Base-by-base conservation (phyloP, 2,329 filamentous ascomycete species). In the Elsinoe australis region DNA sequence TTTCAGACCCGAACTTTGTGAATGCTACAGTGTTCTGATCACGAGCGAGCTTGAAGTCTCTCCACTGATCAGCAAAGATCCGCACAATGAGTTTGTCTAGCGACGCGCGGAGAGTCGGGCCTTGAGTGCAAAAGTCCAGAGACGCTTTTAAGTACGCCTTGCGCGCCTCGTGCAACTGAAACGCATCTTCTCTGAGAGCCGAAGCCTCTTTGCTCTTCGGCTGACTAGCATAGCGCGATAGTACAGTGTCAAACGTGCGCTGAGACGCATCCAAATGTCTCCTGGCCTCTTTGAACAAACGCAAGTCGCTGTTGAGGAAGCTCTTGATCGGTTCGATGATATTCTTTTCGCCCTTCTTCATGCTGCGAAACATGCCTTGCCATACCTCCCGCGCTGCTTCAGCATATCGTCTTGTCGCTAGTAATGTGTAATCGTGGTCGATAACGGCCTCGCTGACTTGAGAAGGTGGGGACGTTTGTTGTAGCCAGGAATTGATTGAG, bases 131-230 rank as follows among this genome's bases (percentile, higher is more conserved):
- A 63, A 89, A 96, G 65, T 98, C 92, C 78, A 98, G 82, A 10
- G 87, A 89, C 1, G 89, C 85, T 62, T 88, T 90, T 34, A 96
- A 73, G 63, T 98, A 98, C 24, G 82, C 79, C 61, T 92, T 94
- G 51, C 90, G 80, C 18, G 87, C 85, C 70, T 96, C 92, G 62
- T 95, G 92, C 29, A 96, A 79, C 62, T 92, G 83, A 60, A 98
- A 98, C 0, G 92, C 92, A 66, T 98, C 92, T 65, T 98, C 92
- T 52, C 92, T 78, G 49, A 98, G 72, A 1, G 88, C 79, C 0
- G 88, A 95, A 0, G 90, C 79, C 65, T 98, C 92, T 67, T 96
- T 98, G 4, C 87, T 83, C 71, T 95, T 96, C 55, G 82, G 85
- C 66, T 95, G 88, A 2, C 78, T 73, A 4, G 88, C 77, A 61